These are phyloP conservation scores for Fusarium sp. DNA, from an alignment of 2,329 filamentous ascomycete genomes.

Conservation along the genomic window DNA sequence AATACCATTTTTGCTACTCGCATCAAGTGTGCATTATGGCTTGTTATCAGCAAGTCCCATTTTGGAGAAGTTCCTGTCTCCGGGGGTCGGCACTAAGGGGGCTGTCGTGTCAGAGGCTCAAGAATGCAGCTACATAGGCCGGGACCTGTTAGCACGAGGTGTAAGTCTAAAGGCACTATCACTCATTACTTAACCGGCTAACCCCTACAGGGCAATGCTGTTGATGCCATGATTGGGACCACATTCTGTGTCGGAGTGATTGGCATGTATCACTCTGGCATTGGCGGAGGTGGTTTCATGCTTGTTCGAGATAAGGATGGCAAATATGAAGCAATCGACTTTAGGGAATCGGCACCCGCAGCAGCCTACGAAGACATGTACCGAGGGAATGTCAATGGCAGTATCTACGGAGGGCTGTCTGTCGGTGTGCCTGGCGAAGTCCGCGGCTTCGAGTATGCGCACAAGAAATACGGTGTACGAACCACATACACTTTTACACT, in stretches of 20 bases:
- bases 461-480: conserved; percentile 74
- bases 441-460: conserved; percentile 81
- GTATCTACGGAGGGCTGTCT: conserved; percentile 78
- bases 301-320: conserved; percentile 79
- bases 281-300: conserved; percentile 93
- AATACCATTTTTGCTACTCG: conserved; percentile 19
- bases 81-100: conserved; percentile 55
- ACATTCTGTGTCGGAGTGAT: conserved; percentile 81
- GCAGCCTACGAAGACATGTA: conserved; percentile 90
- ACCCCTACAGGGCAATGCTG: conserved; percentile 72
- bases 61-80: conserved; percentile 25
- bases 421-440: conserved; percentile 80
- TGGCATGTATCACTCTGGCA: conserved; percentile 82
- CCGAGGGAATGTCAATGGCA: conserved; percentile 73
- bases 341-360: conserved; percentile 86
- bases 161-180: conserved; percentile 51
- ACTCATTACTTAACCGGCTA: not conserved
- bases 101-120: conserved; percentile 78
- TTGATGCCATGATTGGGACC: conserved; percentile 80
- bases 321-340: conserved; percentile 89
- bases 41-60: conserved; percentile 23
- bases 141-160: conserved; percentile 67
- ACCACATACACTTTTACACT: not conserved
- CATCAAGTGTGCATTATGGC: conserved; percentile 20
- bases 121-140: conserved; percentile 77